Evolutionary conservation across 768 basidiomycete species (phyloP).

Genomic region (Chlorophyllum brunneum): DNA sequence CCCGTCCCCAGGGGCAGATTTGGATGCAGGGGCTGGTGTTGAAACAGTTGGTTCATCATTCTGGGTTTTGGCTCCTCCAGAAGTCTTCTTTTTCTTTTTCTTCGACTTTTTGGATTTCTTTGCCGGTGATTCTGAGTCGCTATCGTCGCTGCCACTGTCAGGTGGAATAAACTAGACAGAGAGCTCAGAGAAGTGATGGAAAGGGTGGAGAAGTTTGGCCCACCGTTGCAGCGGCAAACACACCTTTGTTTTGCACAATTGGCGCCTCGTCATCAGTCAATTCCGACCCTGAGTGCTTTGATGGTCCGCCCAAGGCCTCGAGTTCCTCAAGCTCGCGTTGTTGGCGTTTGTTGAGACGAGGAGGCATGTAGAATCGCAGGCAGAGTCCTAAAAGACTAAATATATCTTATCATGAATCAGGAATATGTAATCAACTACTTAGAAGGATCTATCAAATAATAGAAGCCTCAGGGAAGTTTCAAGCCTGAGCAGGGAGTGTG

Average conservation of each 20-base stretch:
- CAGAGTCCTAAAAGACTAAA: not conserved
- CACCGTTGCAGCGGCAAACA: conserved; percentile 3
- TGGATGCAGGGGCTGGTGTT: conserved; percentile 4
- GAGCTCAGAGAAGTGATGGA: not conserved
- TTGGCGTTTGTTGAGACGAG: conserved; percentile 79
- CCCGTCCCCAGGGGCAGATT: conserved; percentile 10
- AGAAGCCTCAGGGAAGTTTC: too few species aligned
- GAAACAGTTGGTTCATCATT: not conserved
- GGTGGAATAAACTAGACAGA: not conserved
- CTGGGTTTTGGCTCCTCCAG: conserved; percentile 1
- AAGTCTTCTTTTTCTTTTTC: conserved; percentile 39
- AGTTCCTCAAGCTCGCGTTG: conserved; percentile 85
- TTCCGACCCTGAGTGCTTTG: not conserved
- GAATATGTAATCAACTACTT: too few species aligned
- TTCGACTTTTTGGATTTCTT: conserved; percentile 24
- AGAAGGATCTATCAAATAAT: too few species aligned
- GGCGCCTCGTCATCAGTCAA: conserved; percentile 37
- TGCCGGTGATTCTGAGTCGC: not conserved
- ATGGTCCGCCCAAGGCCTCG: conserved; percentile 38
- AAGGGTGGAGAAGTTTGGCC: not conserved
- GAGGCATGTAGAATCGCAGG: conserved; percentile 44
- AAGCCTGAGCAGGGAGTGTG: too few species aligned
- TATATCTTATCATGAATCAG: not conserved
- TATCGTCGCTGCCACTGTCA: not conserved
- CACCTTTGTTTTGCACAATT: not conserved